A percentile compares a stretch with the other conserved stretches of the same genome.
phyloP scores from a whole-genome alignment of 192 early-diverging fungal species.

The Umbelopsis sp. region DNA sequence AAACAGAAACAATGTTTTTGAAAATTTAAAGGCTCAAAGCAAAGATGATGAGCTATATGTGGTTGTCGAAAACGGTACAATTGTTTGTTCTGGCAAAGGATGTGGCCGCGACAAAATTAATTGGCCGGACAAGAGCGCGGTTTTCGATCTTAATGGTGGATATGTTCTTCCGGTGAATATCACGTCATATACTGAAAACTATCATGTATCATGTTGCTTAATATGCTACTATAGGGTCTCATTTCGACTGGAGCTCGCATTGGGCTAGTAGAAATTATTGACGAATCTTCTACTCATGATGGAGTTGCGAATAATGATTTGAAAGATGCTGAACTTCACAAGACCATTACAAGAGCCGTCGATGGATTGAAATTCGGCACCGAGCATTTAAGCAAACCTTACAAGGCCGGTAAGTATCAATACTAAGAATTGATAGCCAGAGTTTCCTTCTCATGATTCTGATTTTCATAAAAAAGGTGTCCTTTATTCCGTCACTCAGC shows the following conservation, averaged over 20 bases:
- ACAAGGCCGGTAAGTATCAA: slow-evolving; percentile 47
- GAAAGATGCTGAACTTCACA: slow-evolving; percentile 23
- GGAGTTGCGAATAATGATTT: slow-evolving; percentile 45
- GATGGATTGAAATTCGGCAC: slow-evolving; percentile 72
- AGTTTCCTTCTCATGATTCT: not conserved
- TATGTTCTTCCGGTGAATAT: slow-evolving; percentile 58
- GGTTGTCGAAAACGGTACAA: slow-evolving; percentile 38
- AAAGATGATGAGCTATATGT: slow-evolving; percentile 22
- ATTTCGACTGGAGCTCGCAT: slow-evolving; percentile 55
- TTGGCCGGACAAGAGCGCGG: slow-evolving; percentile 30
- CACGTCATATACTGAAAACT: not conserved
- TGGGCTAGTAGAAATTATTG: slow-evolving; percentile 69
- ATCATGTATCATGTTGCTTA: not conserved
- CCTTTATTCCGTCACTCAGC: slow-evolving; percentile 56
- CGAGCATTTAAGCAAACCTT: slow-evolving; percentile 56
- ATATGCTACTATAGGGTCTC: slow-evolving; percentile 44
- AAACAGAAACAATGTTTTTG: slow-evolving; percentile 11
- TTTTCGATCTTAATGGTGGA: slow-evolving; percentile 61
- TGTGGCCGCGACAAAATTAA: slow-evolving; percentile 38
- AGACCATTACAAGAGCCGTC: slow-evolving; percentile 47
- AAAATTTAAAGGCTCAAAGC: not conserved
- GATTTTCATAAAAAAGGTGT: slow-evolving; percentile 41
- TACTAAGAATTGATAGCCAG: not conserved
- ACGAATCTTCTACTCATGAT: slow-evolving; percentile 61
- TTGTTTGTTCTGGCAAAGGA: slow-evolving; percentile 40